phyloP scores from a whole-genome alignment of 2,329 filamentous ascomycete genomes.

The Nothophoma quercina region DNA sequence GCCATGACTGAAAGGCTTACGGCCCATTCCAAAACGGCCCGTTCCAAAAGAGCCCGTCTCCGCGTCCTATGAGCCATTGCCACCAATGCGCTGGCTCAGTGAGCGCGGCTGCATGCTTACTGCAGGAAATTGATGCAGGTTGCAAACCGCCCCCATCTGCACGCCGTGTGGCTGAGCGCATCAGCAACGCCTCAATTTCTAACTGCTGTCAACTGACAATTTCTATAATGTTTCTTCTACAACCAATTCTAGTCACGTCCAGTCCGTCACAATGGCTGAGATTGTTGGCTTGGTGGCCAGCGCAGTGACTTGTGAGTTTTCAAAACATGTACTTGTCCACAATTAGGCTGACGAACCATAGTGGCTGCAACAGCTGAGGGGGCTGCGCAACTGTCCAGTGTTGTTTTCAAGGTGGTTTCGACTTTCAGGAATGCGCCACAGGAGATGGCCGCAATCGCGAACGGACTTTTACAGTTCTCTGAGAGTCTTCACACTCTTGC shows the following conservation, averaged over 20 bases:
- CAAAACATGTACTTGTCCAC: not conserved
- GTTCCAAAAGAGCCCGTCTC: no score
- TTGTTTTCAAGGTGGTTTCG: not conserved
- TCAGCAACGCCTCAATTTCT: not conserved
- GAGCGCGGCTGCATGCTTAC: not conserved
- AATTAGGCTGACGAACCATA: not conserved
- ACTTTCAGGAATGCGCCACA: not conserved
- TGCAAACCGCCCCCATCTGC: slow-evolving; percentile 1
- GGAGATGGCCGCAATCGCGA: slow-evolving; percentile 1
- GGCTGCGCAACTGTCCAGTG: not conserved
- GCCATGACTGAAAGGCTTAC: no score
- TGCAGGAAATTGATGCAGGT: not conserved
- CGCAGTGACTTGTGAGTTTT: not conserved
- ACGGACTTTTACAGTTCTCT: not conserved
- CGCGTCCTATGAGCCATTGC: no score
- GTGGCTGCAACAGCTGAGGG: slow-evolving; percentile 3
- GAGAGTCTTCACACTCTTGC: not conserved
- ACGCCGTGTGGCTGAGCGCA: slow-evolving; percentile 2
- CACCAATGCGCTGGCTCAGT: not conserved
- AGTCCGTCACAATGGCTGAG: not conserved
- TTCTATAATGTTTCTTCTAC: not conserved
- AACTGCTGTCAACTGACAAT: not conserved
- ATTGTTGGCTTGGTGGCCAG: slow-evolving; percentile 1
- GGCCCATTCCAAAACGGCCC: no score
- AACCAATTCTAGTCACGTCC: not conserved